Evolutionary conservation across 495 filamentous ascomycete genomes (phyloP), one percentile per base, ranked within the genome.

Genomic region (Aspergillus mulundensis): DNA sequence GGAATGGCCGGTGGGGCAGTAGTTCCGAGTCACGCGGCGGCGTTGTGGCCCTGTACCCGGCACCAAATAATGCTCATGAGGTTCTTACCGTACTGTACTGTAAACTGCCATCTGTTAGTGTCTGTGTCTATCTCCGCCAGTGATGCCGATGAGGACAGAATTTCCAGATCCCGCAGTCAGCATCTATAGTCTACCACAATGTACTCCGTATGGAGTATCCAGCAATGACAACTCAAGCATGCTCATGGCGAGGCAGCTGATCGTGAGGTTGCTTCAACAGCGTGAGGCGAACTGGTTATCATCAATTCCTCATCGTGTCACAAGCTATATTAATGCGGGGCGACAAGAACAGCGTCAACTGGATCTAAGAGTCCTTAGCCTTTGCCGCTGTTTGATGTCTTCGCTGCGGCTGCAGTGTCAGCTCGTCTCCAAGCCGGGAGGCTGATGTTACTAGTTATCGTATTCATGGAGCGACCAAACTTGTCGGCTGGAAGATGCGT

Each of bases 1-100:
- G 47, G 58, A 60, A 60, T 52, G 47, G 43, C 39, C 6, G 53
- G 53, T 60, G 58, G 58, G 56, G 58, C 20, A 52, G 23, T 18
- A 30, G 32, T n/a, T 47, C 20, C 32, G 20, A 60, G 58, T 60
- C 58, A 60, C 58, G 58, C 58, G 58, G 58, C 58, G 58, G 49
- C 24, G 8, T 38, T 14, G 16, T 11, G 18, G 21, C 40, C 44
- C 52, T 60, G 47, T 52, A 60, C 58, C 58, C 48, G 7, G 2
- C 32, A 36, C 32, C 12, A 15, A 6, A 36, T 10, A 30, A 10
- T 30, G 10, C 4, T 10, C 10, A 30, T 30, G 10, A 4, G 10
- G 28, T 30, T 30, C 4, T 30, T 30, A 30, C 28, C 28, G 25
- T 28, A 28, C 3, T 28, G 25, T 28, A 28, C 25, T 28, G 25